phyloP scores from a whole-genome alignment of 2,329 filamentous ascomycete genomes.

The Diplodia seriata region DNA sequence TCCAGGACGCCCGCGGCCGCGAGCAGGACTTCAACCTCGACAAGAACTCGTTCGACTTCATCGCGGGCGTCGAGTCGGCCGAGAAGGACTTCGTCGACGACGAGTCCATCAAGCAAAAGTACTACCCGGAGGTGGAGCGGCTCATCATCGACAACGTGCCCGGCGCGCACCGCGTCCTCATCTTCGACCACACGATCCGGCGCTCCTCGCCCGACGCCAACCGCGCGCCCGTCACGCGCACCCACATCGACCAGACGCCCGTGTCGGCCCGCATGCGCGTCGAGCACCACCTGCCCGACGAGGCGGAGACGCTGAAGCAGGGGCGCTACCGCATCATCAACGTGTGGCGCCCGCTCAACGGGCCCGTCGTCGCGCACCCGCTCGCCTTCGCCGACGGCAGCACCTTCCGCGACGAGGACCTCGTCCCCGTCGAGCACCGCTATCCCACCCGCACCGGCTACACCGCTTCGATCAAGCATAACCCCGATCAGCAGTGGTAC shows the following conservation, averaged over 20 bases:
- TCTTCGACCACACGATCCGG: conserved; percentile 93
- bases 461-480: conserved; percentile 72
- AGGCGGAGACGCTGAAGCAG: conserved; percentile 68
- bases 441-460: conserved; percentile 75
- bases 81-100: conserved; percentile 70
- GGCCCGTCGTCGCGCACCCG: conserved; percentile 63
- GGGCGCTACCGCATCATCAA: conserved; percentile 84
- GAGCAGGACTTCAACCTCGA: conserved; percentile 73
- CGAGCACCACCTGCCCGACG: conserved; percentile 64
- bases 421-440: conserved; percentile 75
- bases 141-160: conserved; percentile 72
- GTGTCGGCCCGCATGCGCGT: conserved; percentile 72
- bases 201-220: conserved; percentile 63
- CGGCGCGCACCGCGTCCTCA: conserved; percentile 68
- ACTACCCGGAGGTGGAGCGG: conserved; percentile 84
- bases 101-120: conserved; percentile 70
- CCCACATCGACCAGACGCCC: conserved; percentile 85
- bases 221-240: conserved; percentile 73
- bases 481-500: conserved; percentile 72
- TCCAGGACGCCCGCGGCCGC: conserved; percentile 76
- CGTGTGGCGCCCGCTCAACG: conserved; percentile 75
- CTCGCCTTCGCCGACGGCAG: conserved; percentile 64
- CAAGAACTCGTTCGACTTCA: conserved; percentile 74
- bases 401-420: conserved; percentile 65
- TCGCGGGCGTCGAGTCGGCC: conserved; percentile 64